Evolutionary conservation across 495 filamentous ascomycete species (phyloP), one percentile per base, ranked within the genome.

Genomic region (Penicillium herquei): DNA sequence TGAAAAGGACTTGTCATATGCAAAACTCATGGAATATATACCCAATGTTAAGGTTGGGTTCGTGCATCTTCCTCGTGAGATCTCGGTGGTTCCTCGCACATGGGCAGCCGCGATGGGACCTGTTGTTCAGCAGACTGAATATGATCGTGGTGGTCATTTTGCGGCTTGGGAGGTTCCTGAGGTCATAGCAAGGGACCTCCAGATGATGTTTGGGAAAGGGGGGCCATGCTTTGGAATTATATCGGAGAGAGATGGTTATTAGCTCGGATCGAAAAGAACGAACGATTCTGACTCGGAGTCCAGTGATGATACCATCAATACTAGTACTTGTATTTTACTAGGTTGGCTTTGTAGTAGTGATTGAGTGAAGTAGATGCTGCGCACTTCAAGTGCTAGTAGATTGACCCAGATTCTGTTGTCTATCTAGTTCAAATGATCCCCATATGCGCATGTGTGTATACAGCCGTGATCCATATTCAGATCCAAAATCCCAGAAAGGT

Each of bases 81-180:
- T 87, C 8, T 26, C 70, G 1, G 42, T 79, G 8, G 49, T 80
- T 39, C 86, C 85, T 8, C 64, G 55, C 13, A 58, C 59, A n/a
- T 87, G 81, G 78, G 74, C 69, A 0, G 57, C 68, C 35, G 73
- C 69, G 10, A 42, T 86, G 17, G 84, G 85, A 0, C 68, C 72
- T 3, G 68, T 88, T 0, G 81, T 86, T 2, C 78, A 71, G 40
- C 80, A 85, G 64, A 75, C 64, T n/a, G 58, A 73, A 30, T 70
- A 86, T 66, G 61, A 72, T 0, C 54, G 58, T 3, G 86, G 86
- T 1, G 86, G 86, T 0, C 86, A 89, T 65, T 88, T 88, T 65
- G 80, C 82, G 1, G 79, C 84, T 1, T 81, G 74, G 61, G 86
- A 88, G 56, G 56, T 61, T 21, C 84, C 86, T 3, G 70, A 84